phyloP scores from a whole-genome alignment of 805 yeast genomes.

The Sugiyamaella smithiae region DNA sequence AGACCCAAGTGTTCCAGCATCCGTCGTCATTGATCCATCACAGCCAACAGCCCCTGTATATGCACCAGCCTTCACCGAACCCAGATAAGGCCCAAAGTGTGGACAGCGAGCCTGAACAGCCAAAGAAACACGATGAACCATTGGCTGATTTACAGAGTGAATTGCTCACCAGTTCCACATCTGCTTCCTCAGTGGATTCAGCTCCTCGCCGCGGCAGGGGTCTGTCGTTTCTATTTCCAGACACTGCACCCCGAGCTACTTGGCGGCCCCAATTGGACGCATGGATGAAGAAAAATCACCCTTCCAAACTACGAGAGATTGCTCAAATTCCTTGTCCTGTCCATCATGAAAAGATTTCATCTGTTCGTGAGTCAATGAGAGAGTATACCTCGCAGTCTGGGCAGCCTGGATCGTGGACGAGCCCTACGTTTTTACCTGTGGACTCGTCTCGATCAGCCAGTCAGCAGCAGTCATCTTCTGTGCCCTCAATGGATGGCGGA shows the following conservation, averaged over 20 bases:
- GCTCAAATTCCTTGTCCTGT: conserved; percentile 15
- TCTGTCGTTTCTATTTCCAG: conserved; percentile 35
- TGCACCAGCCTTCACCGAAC: conserved; percentile 3
- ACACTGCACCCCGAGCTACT: conserved; percentile 37
- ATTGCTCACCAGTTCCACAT: too few species aligned
- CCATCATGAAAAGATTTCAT: not conserved
- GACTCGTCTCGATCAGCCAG: not conserved
- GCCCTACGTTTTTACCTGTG: not conserved
- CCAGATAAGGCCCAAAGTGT: conserved; percentile 1
- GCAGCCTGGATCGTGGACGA: not conserved
- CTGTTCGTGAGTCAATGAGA: not conserved
- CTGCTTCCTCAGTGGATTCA: too few species aligned
- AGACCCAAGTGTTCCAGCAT: not conserved
- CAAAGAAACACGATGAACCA: too few species aligned
- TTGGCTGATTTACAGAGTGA: too few species aligned
- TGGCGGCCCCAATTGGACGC: conserved; percentile 39
- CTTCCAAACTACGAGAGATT: conserved; percentile 28
- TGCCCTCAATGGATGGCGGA: not conserved
- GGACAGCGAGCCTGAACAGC: too few species aligned
- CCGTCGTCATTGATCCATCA: conserved; percentile 1
- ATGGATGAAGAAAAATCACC: conserved; percentile 36
- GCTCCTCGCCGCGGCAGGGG: too few species aligned
- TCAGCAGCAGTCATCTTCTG: not conserved
- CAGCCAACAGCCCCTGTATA: not conserved
- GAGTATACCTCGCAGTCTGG: not conserved